These are phyloP conservation scores for Didymella keratinophila DNA, from an alignment of 2,329 filamentous ascomycete species.

Conservation along the genomic window DNA sequence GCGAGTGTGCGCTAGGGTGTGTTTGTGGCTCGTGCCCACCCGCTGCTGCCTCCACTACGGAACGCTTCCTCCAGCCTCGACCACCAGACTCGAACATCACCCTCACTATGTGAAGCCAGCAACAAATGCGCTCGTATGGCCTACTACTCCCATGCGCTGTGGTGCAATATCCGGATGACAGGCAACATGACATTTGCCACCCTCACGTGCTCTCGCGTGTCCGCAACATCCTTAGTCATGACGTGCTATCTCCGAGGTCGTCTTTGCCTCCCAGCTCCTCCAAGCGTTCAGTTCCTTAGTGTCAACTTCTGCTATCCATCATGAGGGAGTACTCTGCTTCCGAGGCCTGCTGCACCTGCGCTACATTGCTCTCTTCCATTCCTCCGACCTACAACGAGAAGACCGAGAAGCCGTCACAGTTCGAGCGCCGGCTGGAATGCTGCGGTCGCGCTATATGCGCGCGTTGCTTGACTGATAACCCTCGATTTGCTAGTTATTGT, in stretches of 20 bases:
- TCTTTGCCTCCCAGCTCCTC: constrained; percentile 23
- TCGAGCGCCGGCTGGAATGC: constrained; percentile 70
- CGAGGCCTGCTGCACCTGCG: constrained; percentile 74
- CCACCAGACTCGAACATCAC: constrained; percentile 9
- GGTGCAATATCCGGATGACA: neutral
- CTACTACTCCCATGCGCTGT: neutral
- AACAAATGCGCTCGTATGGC: neutral
- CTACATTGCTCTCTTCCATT: constrained; percentile 65
- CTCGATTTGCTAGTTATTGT: constrained; percentile 70
- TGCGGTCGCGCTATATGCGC: constrained; percentile 76
- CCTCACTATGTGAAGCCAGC: neutral
- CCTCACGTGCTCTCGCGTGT: constrained; percentile 36
- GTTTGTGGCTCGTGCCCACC: constrained; percentile 16
- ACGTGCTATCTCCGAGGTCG: constrained; percentile 35
- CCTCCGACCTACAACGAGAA: constrained; percentile 61
- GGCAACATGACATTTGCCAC: constrained; percentile 4
- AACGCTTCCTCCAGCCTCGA: constrained; percentile 3
- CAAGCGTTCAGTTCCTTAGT: constrained; percentile 5
- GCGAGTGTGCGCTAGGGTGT: constrained; percentile 12
- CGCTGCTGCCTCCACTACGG: neutral
- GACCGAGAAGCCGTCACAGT: constrained; percentile 67
- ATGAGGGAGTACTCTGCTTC: constrained; percentile 29
- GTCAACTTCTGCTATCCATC: constrained; percentile 7
- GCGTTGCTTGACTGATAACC: constrained; percentile 72
- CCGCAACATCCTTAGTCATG: constrained; percentile 41